These are phyloP conservation scores for Chaetoscypha palmicola DNA, from an alignment of 2,329 filamentous ascomycete genomes.

Conservation along the genomic window DNA sequence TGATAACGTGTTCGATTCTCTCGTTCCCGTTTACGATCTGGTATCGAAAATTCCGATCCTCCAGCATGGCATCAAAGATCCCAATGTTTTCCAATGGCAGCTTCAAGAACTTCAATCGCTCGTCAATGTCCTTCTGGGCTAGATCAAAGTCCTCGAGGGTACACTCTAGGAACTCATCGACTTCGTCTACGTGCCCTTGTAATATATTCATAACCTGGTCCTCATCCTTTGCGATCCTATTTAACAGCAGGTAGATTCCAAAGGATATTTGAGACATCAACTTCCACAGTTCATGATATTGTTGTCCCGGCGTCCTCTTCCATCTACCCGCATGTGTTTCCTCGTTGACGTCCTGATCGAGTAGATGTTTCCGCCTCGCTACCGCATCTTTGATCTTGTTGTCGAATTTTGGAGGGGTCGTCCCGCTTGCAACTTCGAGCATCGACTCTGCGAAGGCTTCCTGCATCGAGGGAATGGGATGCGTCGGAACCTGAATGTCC, in stretches of 20 bases:
- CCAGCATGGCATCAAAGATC: slow-evolving; percentile 81
- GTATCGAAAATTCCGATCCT: slow-evolving; percentile 72
- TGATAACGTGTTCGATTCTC: slow-evolving; percentile 81
- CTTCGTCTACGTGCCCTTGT: slow-evolving; percentile 86
- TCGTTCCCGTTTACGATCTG: slow-evolving; percentile 84
- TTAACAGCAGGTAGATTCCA: slow-evolving; percentile 79
- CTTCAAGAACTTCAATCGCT: slow-evolving; percentile 72
- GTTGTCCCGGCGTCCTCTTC: slow-evolving; percentile 67
- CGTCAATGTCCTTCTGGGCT: slow-evolving; percentile 70
- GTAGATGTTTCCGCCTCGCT: slow-evolving; percentile 56
- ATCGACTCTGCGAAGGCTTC: slow-evolving; percentile 78
- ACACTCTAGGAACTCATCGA: slow-evolving; percentile 83
- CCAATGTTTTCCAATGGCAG: slow-evolving; percentile 76
- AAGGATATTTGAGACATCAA: slow-evolving; percentile 89
- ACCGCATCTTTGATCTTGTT: slow-evolving; percentile 49
- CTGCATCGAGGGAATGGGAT: slow-evolving; percentile 73
- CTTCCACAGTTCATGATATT: slow-evolving; percentile 83
- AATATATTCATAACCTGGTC: slow-evolving; percentile 82
- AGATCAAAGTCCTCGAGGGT: slow-evolving; percentile 78
- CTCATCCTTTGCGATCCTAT: slow-evolving; percentile 81
- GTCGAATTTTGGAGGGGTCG: slow-evolving; percentile 43
- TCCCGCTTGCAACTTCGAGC: slow-evolving; percentile 56
- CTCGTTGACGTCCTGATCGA: slow-evolving; percentile 62
- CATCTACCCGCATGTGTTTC: slow-evolving; percentile 67
- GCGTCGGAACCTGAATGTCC: slow-evolving; percentile 38